A percentile compares a stretch with the other conserved stretches of the same genome.
Conservation (phyloP, 495 filamentous ascomycete species). For the Neurospora hispaniola region DNA sequence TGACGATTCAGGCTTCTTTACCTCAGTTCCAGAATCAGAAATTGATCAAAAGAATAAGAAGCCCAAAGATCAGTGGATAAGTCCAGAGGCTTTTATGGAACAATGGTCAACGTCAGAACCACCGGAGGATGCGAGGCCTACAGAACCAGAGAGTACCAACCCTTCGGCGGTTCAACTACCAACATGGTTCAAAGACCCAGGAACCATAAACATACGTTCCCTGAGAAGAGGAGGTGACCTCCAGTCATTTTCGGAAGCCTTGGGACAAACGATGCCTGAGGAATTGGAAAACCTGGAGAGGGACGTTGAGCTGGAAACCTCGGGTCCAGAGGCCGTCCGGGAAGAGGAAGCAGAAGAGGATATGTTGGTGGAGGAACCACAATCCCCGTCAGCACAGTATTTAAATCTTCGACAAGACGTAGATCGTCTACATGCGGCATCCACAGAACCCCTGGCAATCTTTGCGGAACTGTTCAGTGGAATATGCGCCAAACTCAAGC, state of each 20-base stretch:
- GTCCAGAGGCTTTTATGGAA: neutral
- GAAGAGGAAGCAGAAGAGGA: neutral
- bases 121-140: neutral
- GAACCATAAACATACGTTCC: neutral
- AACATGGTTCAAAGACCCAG: neutral
- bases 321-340: neutral
- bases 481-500: conserved; percentile 8
- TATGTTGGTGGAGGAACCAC: neutral
- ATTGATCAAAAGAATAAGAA: neutral
- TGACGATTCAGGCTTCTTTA: neutral
- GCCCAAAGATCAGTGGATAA: neutral
- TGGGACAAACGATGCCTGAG: neutral
- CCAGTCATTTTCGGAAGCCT: neutral
- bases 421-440: neutral
- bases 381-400: neutral
- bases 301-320: neutral
- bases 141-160: neutral
- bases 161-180: neutral
- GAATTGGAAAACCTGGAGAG: neutral
- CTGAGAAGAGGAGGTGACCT: neutral
- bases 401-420: neutral
- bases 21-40: neutral
- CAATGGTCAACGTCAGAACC: neutral
- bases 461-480: neutral
- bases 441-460: neutral